Evolutionary conservation across 352 stramenopile species (phyloP), one percentile per base, ranked within the genome.

Genomic region (Phytophthora tubulina): DNA sequence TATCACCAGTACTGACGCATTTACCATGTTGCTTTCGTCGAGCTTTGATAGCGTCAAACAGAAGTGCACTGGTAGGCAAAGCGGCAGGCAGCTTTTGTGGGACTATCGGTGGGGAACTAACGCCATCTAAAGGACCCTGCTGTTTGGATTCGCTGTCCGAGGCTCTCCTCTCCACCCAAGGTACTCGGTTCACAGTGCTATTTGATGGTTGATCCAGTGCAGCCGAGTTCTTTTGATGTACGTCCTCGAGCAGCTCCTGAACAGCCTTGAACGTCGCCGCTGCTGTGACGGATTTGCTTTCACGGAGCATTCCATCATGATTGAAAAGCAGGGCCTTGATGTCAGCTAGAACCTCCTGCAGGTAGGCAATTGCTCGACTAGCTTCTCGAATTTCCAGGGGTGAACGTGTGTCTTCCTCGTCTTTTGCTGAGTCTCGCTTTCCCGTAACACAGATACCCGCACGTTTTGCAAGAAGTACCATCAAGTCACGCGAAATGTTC

Each of bases 391-490:
- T 66, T 69, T 95, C 87, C 1, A 88, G 27, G 1, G 21, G 31
- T 6, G 84, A 89, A 5, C 87, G 82, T 0, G 64, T 76, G 51
- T 95, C 87, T 6, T 48, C 13, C 4, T 72, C 66, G 51, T 92
- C 85, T 42, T 85, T 88, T 0, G 70, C 53, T 9, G 56, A 45
- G 41, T 90, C 72, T 11, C 86, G 80, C 44, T 95, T 93, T 7
- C 87, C 87, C 1, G 74, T 79, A 39, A 93, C 67, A 32, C 84
- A 92, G 33, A 95, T 86, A 7, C 84, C 85, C 0, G 82, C 76
- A 32, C 87, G 87, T 39, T 86, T 87, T 6, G 87, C 84, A 5
- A 93, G 65, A 13, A 88, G 27, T 6, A 80, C 32, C 13, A 76
- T 61, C 33, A 90, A 55, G 15, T 93, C 85, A 2, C 81, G 70